phyloP scores from a whole-genome alignment of 345 rosid genomes.

The Stellera chamaejasme region DNA sequence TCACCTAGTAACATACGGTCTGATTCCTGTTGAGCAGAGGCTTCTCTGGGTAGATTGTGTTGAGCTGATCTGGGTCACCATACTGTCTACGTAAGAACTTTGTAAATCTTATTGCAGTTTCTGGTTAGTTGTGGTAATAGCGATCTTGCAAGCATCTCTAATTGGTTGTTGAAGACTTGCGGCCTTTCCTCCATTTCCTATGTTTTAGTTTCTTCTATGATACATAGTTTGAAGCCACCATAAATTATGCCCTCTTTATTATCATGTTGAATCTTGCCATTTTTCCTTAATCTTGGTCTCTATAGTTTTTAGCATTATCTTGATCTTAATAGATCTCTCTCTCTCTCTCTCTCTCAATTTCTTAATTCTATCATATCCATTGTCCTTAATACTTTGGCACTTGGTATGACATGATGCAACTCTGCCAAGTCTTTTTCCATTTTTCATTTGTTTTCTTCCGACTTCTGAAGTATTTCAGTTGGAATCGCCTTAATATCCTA shows the following conservation, averaged over 20 bases:
- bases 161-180: background rate
- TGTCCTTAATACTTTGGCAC: too few species aligned
- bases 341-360: too few species aligned
- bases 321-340: too few species aligned
- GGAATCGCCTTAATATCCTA: too few species aligned
- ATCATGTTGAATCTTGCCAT: background rate
- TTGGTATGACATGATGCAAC: too few species aligned
- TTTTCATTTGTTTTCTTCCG: too few species aligned
- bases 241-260: background rate
- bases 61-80: conserved; percentile 93
- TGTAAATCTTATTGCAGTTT: background rate
- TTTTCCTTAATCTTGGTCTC: background rate
- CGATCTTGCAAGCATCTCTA: background rate
- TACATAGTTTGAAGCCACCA: background rate
- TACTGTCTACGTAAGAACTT: conserved; percentile 63
- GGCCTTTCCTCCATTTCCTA: background rate
- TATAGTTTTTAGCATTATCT: background rate
- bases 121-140: background rate
- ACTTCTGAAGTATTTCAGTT: too few species aligned
- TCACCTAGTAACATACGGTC: conserved; percentile 73
- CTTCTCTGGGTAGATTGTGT: conserved; percentile 97
- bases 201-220: background rate
- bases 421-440: too few species aligned
- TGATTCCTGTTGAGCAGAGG: conserved; percentile 77
- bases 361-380: too few species aligned